Base-by-base conservation (phyloP, 768 basidiomycete genomes). In the Macrocybe gigantea region DNA sequence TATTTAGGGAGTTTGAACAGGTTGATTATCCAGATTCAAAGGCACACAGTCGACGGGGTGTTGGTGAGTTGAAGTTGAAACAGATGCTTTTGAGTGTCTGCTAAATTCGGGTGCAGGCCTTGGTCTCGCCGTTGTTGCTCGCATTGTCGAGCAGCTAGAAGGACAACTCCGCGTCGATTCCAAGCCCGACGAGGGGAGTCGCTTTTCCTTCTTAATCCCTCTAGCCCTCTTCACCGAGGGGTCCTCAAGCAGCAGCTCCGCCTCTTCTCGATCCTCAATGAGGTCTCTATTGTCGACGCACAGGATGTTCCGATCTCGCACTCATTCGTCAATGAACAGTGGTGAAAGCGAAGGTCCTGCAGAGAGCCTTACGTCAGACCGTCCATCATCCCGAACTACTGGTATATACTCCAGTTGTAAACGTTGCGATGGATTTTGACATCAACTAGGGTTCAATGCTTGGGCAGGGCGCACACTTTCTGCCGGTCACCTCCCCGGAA, bases 111-210 rank as follows among this genome's bases (percentile, higher is more conserved):
- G 37, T 46, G 36, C 14, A 35, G 86, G 87, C 5, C 72, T 91
- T 10, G 88, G 88, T 3, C 68, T 90, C 31, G 88, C 89, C 3
- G 84, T 89, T 5, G 88, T 91, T 8, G 85, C 86, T 0, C 73
- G 88, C 11, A 88, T 90, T 37, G 83, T 90, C 3, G 82, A 84
- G 54, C 87, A 88, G 51, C 73, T 90, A 1, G 83, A 80, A 0
- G 89, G 88, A 3, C 87, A 88, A 60, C 73, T 93, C 2, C 79
- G 85, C 5, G 87, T 88, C 3, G 85, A 89, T 49, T 89, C 86
- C 0, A 74, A 77, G 44, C 68, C 79, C n/a, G 73, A 70, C 39
- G 63, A 75, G 56, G 89, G 88, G 7, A 85, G 83, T 33, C 72
- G 74, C 4, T 90, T 91, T 67, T 86, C 83, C 1, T 82, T 85